Evolutionary conservation across 495 filamentous ascomycete genomes (phyloP).

Genomic region (Tuber magnatum): DNA sequence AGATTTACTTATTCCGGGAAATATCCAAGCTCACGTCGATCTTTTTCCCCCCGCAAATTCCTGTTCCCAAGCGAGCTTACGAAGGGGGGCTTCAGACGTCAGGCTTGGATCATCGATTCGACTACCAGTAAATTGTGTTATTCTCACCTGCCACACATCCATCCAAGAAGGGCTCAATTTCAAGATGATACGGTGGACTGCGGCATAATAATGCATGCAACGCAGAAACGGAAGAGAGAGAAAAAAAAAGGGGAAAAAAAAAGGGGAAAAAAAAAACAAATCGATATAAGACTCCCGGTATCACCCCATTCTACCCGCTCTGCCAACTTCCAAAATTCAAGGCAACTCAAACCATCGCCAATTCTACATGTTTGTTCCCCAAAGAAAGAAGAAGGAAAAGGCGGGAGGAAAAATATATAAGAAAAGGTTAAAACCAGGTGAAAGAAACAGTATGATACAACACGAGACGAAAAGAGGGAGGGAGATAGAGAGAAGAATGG

Average conservation of each 20-base stretch:
- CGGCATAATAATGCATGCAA: background rate
- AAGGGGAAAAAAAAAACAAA: background rate
- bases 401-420: background rate
- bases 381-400: background rate
- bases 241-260: too few species aligned
- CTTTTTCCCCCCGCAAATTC: background rate
- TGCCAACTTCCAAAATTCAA: background rate
- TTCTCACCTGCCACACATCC: background rate
- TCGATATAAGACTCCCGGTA: constrained; percentile 1
- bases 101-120: background rate
- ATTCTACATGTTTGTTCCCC: constrained; percentile 2
- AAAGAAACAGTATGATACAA: constrained; percentile 3
- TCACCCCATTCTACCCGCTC: background rate
- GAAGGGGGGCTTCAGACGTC: background rate
- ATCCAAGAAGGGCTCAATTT: background rate
- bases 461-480: background rate
- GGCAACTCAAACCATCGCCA: background rate
- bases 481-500: background rate
- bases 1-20: background rate
- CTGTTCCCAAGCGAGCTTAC: background rate
- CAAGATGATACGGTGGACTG: background rate
- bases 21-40: background rate
- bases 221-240: background rate
- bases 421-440: background rate
- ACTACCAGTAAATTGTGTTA: background rate